Evolutionary conservation across 805 yeast genomes (phyloP), one percentile per base, ranked within the genome.

Genomic region (Lipomyces kockii): DNA sequence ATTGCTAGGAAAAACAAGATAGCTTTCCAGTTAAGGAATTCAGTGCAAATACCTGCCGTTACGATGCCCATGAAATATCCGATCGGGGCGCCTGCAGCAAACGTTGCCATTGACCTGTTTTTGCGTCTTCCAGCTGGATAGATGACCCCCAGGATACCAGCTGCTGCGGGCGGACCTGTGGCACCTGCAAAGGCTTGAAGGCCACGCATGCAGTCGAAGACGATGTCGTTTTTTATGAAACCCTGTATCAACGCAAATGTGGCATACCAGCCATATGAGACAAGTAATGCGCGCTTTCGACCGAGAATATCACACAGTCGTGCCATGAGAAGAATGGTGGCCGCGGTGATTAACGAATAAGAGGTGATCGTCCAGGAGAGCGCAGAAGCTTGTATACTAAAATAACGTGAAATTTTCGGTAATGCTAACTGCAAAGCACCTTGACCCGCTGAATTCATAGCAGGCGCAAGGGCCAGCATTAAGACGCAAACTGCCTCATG

Each of bases 281-380:
- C 66, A 1, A 82, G 55, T 11, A 83, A 73, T 6, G 81, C 76
- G 32, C 77, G 76, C 63, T 78, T 82, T 34, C 86, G 74, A 14
- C 85, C 85, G 70, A 83, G 75, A 0, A 80, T 78, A 74, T 83
- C 86, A 0, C 85, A 81, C 17, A 83, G 69, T 34, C 82, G 60
- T 12, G 85, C 85, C 78, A 81, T 78, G 11, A 83, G 67, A n/a
- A 83, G 74, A 27, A 83, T 72, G 60, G 80, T 78, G 2, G 84
- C 75, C 8, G 85, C 86, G 57, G 79, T 78, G 1, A 84, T 83
- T 14, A 83, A 75, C 55, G 77, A 75, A 32, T 82, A 79, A 22
- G 83, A 74, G 8, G 82, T 76, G 12, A 80, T 76, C 22, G 81
- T 76, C 86, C 86, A 83, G 0, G 84, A 80, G 22, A 83, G 71